Percentiles rank a stretch among this genome's conserved stretches.
Conservation (phyloP, 352 stramenopile genomes). For the Phytophthora multivora region DNA sequence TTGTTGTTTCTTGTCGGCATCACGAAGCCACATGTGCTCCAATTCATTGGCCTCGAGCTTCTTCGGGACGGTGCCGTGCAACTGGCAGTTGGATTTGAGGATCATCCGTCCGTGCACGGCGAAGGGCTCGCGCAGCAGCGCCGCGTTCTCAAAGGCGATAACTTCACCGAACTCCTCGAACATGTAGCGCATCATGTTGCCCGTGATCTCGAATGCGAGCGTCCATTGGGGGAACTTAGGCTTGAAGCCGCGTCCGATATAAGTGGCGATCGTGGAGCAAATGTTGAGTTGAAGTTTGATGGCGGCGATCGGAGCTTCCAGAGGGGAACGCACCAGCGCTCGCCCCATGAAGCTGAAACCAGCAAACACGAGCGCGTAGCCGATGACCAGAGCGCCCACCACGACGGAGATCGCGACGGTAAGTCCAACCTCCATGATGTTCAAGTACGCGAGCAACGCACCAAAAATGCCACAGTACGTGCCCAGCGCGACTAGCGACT, state of each 20-base stretch:
- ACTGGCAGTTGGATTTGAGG: constrained; percentile 24
- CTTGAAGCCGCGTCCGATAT: constrained; percentile 20
- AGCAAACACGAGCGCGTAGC: constrained; percentile 14
- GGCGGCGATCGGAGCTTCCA: constrained; percentile 21
- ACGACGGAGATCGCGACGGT: constrained; percentile 4
- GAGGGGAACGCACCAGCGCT: constrained; percentile 19
- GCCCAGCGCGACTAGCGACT: constrained; percentile 17
- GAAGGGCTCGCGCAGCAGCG: constrained; percentile 20
- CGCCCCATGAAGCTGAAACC: constrained; percentile 29
- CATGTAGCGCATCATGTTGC: constrained; percentile 30
- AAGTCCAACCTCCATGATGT: constrained; percentile 23
- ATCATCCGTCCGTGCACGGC: constrained; percentile 29
- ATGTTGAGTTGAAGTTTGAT: constrained; percentile 32
- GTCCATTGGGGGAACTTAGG: constrained; percentile 27
- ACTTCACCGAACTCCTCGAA: constrained; percentile 32
- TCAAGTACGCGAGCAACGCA: constrained; percentile 24
- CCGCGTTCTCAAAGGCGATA: constrained; percentile 31
- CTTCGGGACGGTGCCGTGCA: constrained; percentile 16
- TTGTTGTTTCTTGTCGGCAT: constrained; percentile 18
- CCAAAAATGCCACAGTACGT: constrained; percentile 22
- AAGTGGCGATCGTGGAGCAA: constrained; percentile 9
- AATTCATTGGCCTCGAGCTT: constrained; percentile 21
- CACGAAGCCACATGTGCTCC: constrained; percentile 28
- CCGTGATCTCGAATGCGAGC: constrained; percentile 29
- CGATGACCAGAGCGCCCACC: background rate